Evolutionary conservation across 2,329 filamentous ascomycete species (phyloP).

Genomic region (Pestalotiopsis sp.): DNA sequence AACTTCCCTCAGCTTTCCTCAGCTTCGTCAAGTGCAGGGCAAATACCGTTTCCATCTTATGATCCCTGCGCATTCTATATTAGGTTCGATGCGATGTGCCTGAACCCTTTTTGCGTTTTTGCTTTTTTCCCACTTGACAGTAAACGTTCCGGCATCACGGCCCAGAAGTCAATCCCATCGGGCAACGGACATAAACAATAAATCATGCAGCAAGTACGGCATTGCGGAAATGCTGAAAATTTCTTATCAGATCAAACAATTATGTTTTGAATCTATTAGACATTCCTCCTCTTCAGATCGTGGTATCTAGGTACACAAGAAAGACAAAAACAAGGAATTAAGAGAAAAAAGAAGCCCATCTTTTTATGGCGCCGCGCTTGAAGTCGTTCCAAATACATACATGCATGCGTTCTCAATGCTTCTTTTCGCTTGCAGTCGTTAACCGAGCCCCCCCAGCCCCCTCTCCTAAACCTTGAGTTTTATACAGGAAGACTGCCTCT

Average conservation of each 20-base stretch:
- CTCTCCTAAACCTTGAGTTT: background rate
- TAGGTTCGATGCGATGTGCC: background rate
- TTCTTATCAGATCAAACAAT: background rate
- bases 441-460: background rate
- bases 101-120: background rate
- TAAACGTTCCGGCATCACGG: background rate
- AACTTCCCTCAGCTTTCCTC: no score
- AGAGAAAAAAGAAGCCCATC: constrained; percentile 1
- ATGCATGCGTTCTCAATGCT: constrained; percentile 5
- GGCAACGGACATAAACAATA: background rate
- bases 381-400: background rate
- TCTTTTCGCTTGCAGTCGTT: background rate
- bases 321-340: background rate
- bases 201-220: background rate
- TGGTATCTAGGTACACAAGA: constrained; percentile 13
- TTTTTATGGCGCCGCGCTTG: constrained; percentile 6
- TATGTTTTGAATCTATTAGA: constrained; percentile 13
- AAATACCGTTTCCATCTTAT: background rate
- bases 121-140: background rate
- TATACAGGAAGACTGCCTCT: constrained; percentile 11
- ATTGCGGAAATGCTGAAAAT: background rate
- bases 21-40: no score
- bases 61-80: background rate
- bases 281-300: constrained; percentile 11
- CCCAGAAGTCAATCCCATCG: background rate